Evolutionary conservation across 495 filamentous ascomycete genomes (phyloP).

Genomic region (Penicillium pancosmium): DNA sequence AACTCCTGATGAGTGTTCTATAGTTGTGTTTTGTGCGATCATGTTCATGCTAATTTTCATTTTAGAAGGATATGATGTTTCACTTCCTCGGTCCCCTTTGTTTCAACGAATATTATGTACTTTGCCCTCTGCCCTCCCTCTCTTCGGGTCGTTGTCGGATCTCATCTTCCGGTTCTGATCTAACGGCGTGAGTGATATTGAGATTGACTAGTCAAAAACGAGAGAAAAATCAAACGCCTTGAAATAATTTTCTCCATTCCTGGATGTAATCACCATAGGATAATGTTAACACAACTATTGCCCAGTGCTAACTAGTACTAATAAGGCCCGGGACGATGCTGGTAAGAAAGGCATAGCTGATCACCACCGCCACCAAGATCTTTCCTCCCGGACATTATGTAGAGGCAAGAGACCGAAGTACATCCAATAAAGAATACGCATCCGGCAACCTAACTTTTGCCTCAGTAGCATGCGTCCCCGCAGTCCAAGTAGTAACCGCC

Average conservation of each 20-base stretch:
- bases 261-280: background rate
- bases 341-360: too few relatives aligned
- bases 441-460: slow-evolving; percentile 29
- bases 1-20: background rate
- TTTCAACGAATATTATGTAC: background rate
- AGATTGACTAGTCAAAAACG: background rate
- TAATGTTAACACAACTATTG: background rate
- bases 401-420: slow-evolving; percentile 11
- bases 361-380: too few relatives aligned
- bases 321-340: too few relatives aligned
- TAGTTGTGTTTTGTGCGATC: background rate
- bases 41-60: background rate
- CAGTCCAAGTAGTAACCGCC: slow-evolving; percentile 68
- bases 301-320: too few relatives aligned
- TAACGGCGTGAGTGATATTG: background rate
- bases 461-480: slow-evolving; percentile 55
- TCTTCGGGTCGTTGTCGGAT: background rate
- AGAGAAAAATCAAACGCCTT: slow-evolving; percentile 2
- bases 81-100: background rate
- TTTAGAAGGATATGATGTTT: background rate
- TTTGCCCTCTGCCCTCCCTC: background rate
- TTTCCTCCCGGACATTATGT: too few relatives aligned
- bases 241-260: background rate
- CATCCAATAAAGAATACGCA: slow-evolving; percentile 16
- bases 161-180: background rate